Base-by-base conservation (phyloP, 2,329 filamentous ascomycete species). In the Myrmaecium sp. region DNA sequence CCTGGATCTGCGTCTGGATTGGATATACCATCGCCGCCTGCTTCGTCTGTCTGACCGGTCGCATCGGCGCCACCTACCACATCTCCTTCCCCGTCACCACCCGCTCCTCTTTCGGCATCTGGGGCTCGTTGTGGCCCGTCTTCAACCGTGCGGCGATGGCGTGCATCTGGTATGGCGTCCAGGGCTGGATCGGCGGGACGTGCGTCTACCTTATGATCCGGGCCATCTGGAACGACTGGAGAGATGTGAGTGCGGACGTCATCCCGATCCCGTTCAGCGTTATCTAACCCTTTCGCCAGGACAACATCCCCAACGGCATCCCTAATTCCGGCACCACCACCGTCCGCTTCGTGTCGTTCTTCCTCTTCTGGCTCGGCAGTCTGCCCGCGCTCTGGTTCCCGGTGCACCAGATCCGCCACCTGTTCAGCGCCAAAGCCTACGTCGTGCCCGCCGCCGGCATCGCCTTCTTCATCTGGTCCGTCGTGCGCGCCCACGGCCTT, bases 121-220 rank as follows among this genome's bases (percentile, higher is more conserved):
- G 79, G 78, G 84, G 84, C 1, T 74, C 73, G 15, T 53, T 92
- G 27, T 92, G 83, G 83, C 82, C 83, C 0, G 73, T 92, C 0
- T 74, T 92, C 38, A 92, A 92, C 44, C 69, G 83, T 21, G 78
- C 80, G n/a, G 80, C 71, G 5, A 84, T 91, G 66, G 75, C 79
- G 2, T 83, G 79, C 38, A 69, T 91, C 34, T 91, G 81, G 82
- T 86, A 84, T 35, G 80, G 79, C 26, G 80, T 91, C 14, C 80
- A 89, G 47, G 55, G 69, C 5, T 93, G 81, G 58, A 91, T 92
- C 35, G 83, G 83, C 39, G 65, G 66, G 40, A 51, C 76, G 31
- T 93, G 83, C 39, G 74, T 93, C 4, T 82, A 82, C 35, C 57
- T 93, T 31, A 92, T 93, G 81, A 86, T 93, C 34, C 65, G 74